These are phyloP conservation scores for Terfezia boudieri DNA, from an alignment of 495 filamentous ascomycete genomes.

Conservation along the genomic window DNA sequence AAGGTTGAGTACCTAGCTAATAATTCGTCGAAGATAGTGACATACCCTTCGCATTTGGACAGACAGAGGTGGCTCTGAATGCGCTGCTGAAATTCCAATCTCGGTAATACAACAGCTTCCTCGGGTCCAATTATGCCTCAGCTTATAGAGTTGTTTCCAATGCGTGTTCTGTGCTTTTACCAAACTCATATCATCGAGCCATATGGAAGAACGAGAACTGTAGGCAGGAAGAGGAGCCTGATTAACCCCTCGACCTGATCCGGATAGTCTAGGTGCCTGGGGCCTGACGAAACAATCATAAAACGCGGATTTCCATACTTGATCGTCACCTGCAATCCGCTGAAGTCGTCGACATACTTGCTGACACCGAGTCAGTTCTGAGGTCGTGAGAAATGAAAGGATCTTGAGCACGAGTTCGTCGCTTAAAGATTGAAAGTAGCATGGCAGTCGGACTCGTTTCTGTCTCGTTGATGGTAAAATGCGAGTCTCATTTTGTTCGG, in stretches of 20 bases:
- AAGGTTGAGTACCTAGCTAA: background rate
- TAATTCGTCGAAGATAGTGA: background rate
- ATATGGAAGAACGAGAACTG: slow-evolving; percentile 47
- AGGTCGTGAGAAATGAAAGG: slow-evolving; percentile 48
- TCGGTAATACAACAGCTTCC: slow-evolving; percentile 65
- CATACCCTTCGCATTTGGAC: slow-evolving; percentile 14
- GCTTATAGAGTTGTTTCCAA: slow-evolving; percentile 82
- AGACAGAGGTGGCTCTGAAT: background rate
- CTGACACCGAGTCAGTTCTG: slow-evolving; percentile 46
- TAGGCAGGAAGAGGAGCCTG: slow-evolving; percentile 15
- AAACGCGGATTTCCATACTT: slow-evolving; percentile 80
- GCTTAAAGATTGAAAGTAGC: slow-evolving; percentile 33
- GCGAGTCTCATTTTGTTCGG: too few relatives aligned
- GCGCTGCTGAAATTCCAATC: slow-evolving; percentile 31
- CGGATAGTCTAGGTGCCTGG: slow-evolving; percentile 53
- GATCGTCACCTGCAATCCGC: slow-evolving; percentile 53
- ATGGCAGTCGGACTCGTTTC: slow-evolving; percentile 6
- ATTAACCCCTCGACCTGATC: slow-evolving; percentile 23
- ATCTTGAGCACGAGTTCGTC: slow-evolving; percentile 78
- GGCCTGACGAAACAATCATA: slow-evolving; percentile 78
- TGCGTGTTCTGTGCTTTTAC: slow-evolving; percentile 32
- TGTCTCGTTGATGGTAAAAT: background rate
- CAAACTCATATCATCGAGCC: slow-evolving; percentile 53
- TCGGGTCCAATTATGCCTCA: slow-evolving; percentile 77
- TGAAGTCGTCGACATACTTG: slow-evolving; percentile 62